A percentile compares a stretch with the other conserved stretches of the same genome.
These are phyloP conservation scores for Leucogyrophana mollusca DNA, from an alignment of 768 basidiomycete genomes.

Conservation along the genomic window DNA sequence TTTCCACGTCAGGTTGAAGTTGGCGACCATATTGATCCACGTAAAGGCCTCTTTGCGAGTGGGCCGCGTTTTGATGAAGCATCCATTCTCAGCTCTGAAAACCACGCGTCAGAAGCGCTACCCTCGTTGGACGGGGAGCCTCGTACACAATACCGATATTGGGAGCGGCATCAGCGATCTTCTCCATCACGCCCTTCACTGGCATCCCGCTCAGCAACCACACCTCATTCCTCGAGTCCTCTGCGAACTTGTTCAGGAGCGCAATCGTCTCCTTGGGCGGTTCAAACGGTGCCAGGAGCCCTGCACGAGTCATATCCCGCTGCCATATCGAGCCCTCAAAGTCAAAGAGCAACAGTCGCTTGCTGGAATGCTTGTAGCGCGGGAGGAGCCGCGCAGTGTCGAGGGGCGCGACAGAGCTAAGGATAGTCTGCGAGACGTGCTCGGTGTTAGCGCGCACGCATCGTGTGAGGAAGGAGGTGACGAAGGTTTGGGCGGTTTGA, in stretches of 20 bases:
- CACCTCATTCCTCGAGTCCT: conserved; percentile 70
- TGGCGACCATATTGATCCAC: conserved; percentile 83
- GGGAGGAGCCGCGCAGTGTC: conserved; percentile 57
- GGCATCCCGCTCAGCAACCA: conserved; percentile 81
- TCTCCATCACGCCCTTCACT: conserved; percentile 60
- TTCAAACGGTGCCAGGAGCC: conserved; percentile 40
- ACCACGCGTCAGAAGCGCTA: too few species aligned
- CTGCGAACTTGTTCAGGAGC: conserved; percentile 55
- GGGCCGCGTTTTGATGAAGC: conserved; percentile 65
- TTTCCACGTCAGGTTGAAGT: conserved; percentile 82
- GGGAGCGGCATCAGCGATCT: conserved; percentile 58
- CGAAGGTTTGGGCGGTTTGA: conserved; percentile 84
- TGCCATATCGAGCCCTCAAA: conserved; percentile 81
- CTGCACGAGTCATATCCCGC: conserved; percentile 49
- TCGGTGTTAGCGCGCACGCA: conserved; percentile 72
- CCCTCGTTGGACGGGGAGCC: neutral
- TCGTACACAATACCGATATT: conserved; percentile 75
- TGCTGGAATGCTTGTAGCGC: conserved; percentile 62
- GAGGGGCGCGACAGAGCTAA: conserved; percentile 35
- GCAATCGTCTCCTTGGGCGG: conserved; percentile 40
- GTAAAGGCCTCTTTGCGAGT: conserved; percentile 29
- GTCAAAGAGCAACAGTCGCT: conserved; percentile 70
- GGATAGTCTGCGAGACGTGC: conserved; percentile 39
- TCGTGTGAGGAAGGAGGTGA: conserved; percentile 74
- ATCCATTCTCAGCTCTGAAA: conserved; percentile 82